Evolutionary conservation across 495 filamentous ascomycete species (phyloP).

Genomic region (Tuber magnatum): DNA sequence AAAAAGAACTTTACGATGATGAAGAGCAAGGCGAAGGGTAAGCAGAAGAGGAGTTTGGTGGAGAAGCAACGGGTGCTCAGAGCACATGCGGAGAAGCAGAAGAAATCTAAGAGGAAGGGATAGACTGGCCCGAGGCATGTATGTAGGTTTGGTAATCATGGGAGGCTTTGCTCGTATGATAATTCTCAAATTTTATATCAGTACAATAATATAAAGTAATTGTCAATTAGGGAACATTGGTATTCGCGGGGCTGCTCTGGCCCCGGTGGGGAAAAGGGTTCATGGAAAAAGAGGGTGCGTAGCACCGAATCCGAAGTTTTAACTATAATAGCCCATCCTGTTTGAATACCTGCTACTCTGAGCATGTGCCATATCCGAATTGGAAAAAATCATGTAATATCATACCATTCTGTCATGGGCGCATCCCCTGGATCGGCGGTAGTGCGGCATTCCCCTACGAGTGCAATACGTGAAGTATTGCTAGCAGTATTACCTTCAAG

Average conservation of each 20-base stretch:
- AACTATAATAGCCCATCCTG: too few species aligned
- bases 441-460: too few species aligned
- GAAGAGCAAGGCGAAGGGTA: conserved; percentile 81
- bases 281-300: not conserved
- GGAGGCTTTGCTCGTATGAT: not conserved
- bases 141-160: not conserved
- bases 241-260: not conserved
- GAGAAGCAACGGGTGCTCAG: conserved; percentile 70
- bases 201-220: not conserved
- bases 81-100: conserved; percentile 73
- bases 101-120: conserved; percentile 68
- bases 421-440: too few species aligned
- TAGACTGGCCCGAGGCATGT: not conserved
- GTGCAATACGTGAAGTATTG: too few species aligned
- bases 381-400: too few species aligned
- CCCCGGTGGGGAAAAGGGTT: not conserved
- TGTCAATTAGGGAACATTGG: not conserved
- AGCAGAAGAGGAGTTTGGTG: conserved; percentile 84
- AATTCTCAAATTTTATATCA: not conserved
- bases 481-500: too few species aligned
- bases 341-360: too few species aligned
- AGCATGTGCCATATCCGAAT: too few species aligned
- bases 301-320: not conserved
- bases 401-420: too few species aligned
- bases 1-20: conserved; percentile 99